Evolutionary conservation across 441 rosid genomes (phyloP).

Genomic region (Adansonia rubrostipa): DNA sequence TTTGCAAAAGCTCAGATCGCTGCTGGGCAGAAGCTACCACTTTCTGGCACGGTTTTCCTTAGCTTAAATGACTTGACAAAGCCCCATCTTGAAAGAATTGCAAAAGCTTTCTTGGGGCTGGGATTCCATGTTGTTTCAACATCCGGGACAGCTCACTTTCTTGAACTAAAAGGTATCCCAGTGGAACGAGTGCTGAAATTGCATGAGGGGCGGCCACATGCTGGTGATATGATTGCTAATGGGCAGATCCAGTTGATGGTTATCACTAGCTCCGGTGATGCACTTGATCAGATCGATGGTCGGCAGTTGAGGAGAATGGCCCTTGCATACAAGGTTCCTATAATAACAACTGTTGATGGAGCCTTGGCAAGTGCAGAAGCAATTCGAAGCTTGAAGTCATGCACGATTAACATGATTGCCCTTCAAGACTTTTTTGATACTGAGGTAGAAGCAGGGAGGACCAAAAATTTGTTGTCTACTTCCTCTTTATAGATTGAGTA

Average conservation of each 20-base stretch:
- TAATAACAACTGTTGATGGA: slow-evolving; percentile 87
- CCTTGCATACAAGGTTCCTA: slow-evolving; percentile 90
- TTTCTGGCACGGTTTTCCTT: slow-evolving; percentile 85
- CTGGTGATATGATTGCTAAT: slow-evolving; percentile 92
- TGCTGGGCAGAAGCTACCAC: slow-evolving; percentile 90
- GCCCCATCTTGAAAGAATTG: slow-evolving; percentile 75
- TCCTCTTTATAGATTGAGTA: slow-evolving; percentile 33
- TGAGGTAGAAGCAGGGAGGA: slow-evolving; percentile 24
- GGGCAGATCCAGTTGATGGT: slow-evolving; percentile 90
- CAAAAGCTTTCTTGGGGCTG: slow-evolving; percentile 67
- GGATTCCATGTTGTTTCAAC: slow-evolving; percentile 82
- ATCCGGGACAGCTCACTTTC: slow-evolving; percentile 90
- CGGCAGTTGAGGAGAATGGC: slow-evolving; percentile 89
- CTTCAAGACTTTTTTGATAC: slow-evolving; percentile 73
- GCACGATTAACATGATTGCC: slow-evolving; percentile 65
- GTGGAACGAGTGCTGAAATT: slow-evolving; percentile 85
- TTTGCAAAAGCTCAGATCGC: slow-evolving; percentile 95
- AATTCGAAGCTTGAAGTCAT: slow-evolving; percentile 69
- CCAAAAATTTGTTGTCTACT: slow-evolving; percentile 47
- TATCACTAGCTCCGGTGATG: slow-evolving; percentile 89
- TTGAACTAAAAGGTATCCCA: slow-evolving; percentile 70
- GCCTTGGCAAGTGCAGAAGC: slow-evolving; percentile 92
- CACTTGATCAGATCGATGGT: slow-evolving; percentile 87
- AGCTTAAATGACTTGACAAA: slow-evolving; percentile 93
- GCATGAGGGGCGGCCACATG: slow-evolving; percentile 96